phyloP scores from a whole-genome alignment of 208 protist genomes.

The Trypanosoma melophagium region DNA sequence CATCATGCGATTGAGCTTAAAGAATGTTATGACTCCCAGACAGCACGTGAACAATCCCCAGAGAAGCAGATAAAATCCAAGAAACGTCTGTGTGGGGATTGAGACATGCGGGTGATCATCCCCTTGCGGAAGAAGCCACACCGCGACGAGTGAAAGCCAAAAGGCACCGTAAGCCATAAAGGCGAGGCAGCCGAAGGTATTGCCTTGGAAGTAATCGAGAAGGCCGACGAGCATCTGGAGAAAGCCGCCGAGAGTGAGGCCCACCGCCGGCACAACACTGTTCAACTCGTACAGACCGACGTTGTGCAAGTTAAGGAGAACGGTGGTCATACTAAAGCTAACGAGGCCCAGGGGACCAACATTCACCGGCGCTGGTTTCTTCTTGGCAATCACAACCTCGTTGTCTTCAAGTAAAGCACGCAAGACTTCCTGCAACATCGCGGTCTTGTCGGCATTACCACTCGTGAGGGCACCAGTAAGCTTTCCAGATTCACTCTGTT shows the following conservation, averaged over 20 bases:
- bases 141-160: constrained; percentile 8
- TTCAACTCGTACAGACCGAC: constrained; percentile 3
- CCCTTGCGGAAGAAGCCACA: constrained; percentile 5
- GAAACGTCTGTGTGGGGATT: constrained; percentile 7
- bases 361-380: not conserved
- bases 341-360: constrained; percentile 2
- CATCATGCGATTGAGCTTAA: constrained; percentile 1
- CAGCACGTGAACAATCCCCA: constrained; percentile 23
- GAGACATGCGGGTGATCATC: not conserved
- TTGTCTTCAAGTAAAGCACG: too few relatives aligned
- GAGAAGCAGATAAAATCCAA: constrained; percentile 21
- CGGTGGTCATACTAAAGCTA: constrained; percentile 11
- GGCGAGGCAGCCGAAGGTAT: not conserved
- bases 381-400: not conserved
- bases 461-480: not conserved
- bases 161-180: constrained; percentile 15
- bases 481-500: too few relatives aligned
- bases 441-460: constrained; percentile 4
- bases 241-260: not conserved
- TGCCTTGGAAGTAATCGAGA: constrained; percentile 10
- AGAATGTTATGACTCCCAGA: constrained; percentile 10
- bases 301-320: constrained; percentile 17
- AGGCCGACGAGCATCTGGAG: constrained; percentile 8
- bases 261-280: constrained; percentile 4
- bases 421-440: not conserved